phyloP scores from a whole-genome alignment of 2,329 filamentous ascomycete species.

The Exophiala viscosa region DNA sequence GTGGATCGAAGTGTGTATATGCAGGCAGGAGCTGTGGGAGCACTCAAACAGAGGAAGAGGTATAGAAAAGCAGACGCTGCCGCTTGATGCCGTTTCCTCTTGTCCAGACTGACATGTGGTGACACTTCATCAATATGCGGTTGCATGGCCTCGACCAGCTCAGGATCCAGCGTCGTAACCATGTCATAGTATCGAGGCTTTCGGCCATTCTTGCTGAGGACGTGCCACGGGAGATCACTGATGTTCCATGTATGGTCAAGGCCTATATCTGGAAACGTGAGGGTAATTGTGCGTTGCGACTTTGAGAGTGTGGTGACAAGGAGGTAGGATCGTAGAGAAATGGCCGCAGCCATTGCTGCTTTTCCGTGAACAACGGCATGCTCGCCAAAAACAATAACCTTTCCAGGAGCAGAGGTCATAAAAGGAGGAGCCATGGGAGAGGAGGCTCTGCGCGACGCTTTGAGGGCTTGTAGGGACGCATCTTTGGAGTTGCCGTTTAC shows the following conservation, averaged over 20 bases:
- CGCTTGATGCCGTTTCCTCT: constrained; percentile 77
- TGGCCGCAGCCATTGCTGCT: constrained; percentile 90
- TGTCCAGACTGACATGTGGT: constrained; percentile 59
- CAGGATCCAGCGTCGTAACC: constrained; percentile 76
- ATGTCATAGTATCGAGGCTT: constrained; percentile 95
- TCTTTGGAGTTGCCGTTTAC: constrained; percentile 25
- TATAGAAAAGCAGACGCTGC: constrained; percentile 88
- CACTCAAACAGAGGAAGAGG: constrained; percentile 83
- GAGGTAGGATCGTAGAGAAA: constrained; percentile 92
- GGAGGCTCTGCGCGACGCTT: constrained; percentile 40
- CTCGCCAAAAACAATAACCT: constrained; percentile 97
- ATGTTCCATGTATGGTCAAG: constrained; percentile 93
- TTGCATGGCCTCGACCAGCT: constrained; percentile 74
- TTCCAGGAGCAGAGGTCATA: constrained; percentile 96
- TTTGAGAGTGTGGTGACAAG: constrained; percentile 93
- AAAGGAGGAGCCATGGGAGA: constrained; percentile 76
- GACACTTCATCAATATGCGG: constrained; percentile 75
- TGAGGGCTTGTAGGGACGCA: constrained; percentile 6
- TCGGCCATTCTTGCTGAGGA: constrained; percentile 74
- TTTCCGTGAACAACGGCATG: constrained; percentile 98
- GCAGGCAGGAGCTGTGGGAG: constrained; percentile 71
- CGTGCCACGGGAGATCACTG: constrained; percentile 79
- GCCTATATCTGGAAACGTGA: constrained; percentile 88
- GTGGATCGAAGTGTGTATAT: constrained; percentile 90
- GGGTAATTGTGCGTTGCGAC: constrained; percentile 78